A percentile compares a stretch with the other conserved stretches of the same genome.
Evolutionary conservation across 2,329 filamentous ascomycete species (phyloP).

Genomic region (Colletotrichum sp.): DNA sequence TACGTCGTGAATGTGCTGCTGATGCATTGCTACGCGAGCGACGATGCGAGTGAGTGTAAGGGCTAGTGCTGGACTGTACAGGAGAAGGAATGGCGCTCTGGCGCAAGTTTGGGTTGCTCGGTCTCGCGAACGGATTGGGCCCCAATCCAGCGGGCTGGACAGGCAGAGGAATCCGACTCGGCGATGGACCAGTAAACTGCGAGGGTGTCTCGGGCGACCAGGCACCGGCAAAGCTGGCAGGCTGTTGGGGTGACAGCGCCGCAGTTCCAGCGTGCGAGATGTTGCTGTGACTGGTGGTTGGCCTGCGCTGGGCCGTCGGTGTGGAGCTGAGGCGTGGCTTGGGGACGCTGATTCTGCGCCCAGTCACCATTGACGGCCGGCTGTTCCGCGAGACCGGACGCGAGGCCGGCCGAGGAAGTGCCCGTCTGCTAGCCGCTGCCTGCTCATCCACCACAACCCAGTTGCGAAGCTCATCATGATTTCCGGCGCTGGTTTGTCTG

Average conservation of each 20-base stretch:
- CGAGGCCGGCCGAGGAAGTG: slow-evolving; percentile 4
- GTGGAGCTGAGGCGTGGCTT: slow-evolving; percentile 39
- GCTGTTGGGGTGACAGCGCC: slow-evolving; percentile 3
- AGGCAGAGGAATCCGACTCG: slow-evolving; percentile 50
- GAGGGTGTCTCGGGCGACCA: slow-evolving; percentile 41
- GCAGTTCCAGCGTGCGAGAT: slow-evolving; percentile 42
- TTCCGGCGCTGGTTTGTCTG: slow-evolving; percentile 55
- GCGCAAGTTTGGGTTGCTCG: slow-evolving; percentile 24
- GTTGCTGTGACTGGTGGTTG: slow-evolving; percentile 31
- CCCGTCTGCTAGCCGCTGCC: not conserved
- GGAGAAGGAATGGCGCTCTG: slow-evolving; percentile 28
- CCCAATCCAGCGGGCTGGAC: slow-evolving; percentile 24
- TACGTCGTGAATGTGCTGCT: slow-evolving; percentile 37
- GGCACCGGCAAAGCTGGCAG: slow-evolving; percentile 53
- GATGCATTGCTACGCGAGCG: slow-evolving; percentile 52
- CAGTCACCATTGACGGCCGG: slow-evolving; percentile 34
- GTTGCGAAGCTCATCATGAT: slow-evolving; percentile 63
- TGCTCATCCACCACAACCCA: slow-evolving; percentile 72
- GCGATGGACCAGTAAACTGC: slow-evolving; percentile 38
- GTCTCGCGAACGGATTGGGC: slow-evolving; percentile 25
- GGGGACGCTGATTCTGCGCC: slow-evolving; percentile 51
- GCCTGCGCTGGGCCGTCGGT: slow-evolving; percentile 32
- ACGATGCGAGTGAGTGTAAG: slow-evolving; percentile 38
- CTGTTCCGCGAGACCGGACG: slow-evolving; percentile 24
- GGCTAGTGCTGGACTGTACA: slow-evolving; percentile 15